Evolutionary conservation across 1,284 basidiomycete species (phyloP).

Genomic region (Tilletia indica): DNA sequence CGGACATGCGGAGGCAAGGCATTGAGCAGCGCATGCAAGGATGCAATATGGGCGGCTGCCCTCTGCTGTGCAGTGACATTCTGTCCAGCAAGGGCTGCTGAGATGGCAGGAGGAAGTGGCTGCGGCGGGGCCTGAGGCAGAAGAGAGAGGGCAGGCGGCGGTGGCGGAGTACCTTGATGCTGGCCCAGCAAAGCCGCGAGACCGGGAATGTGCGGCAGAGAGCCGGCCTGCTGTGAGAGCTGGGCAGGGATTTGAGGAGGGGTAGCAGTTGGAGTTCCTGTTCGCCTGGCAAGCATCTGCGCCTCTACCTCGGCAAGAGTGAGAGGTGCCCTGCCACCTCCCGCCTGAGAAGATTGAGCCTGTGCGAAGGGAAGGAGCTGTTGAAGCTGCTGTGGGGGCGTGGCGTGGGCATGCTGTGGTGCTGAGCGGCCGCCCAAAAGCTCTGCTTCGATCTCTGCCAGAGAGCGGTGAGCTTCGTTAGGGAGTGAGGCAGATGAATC

Average conservation of each 20-base stretch:
- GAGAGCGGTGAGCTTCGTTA: not conserved
- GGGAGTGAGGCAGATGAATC: not conserved
- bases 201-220: too few species aligned
- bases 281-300: slow-evolving; percentile 51
- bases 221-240: slow-evolving; percentile 22
- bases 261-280: too few species aligned
- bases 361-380: slow-evolving; percentile 7
- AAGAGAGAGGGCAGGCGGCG: slow-evolving; percentile 24
- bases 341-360: slow-evolving; percentile 24
- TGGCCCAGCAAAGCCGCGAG: not conserved
- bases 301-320: slow-evolving; percentile 57
- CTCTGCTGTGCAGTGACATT: slow-evolving; percentile 22
- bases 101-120: slow-evolving; percentile 36
- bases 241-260: slow-evolving; percentile 26
- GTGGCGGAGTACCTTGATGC: not conserved
- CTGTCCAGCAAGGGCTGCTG: slow-evolving; percentile 22
- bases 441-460: slow-evolving; percentile 15
- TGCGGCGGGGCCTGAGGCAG: slow-evolving; percentile 44
- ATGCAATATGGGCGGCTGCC: slow-evolving; percentile 43
- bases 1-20: slow-evolving; percentile 48
- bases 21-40: slow-evolving; percentile 48
- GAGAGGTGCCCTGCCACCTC: slow-evolving; percentile 25
- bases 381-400: slow-evolving; percentile 4
- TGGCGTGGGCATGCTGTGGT: slow-evolving; percentile 8
- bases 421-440: not conserved